Conservation (phyloP, 306 rosid species). For the Elaeagnus macrophylla region DNA sequence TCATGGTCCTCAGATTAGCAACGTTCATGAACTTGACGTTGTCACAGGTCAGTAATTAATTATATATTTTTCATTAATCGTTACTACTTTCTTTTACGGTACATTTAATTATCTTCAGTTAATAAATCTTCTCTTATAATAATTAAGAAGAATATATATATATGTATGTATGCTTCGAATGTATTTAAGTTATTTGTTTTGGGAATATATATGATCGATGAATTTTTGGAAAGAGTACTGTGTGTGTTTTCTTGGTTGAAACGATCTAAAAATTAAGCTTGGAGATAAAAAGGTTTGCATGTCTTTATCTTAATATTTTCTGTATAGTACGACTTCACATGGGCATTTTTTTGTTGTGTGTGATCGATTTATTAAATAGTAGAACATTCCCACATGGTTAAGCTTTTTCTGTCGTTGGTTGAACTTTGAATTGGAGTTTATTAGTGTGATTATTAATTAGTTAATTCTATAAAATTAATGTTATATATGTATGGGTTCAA, state of each 20-base stretch:
- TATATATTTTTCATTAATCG: background rate
- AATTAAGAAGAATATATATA: too few relatives aligned
- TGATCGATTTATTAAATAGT: constrained; percentile 1
- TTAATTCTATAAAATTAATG: too few relatives aligned
- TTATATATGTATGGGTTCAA: background rate
- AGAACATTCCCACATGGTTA: constrained; percentile 7
- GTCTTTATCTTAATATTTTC: background rate
- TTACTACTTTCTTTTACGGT: background rate
- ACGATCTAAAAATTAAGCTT: background rate
- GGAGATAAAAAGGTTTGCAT: background rate
- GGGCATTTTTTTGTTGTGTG: constrained; percentile 3
- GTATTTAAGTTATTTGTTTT: too few relatives aligned
- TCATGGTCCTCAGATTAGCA: constrained; percentile 84
- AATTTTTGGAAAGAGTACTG: too few relatives aligned
- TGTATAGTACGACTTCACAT: constrained; percentile 1
- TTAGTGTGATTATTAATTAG: too few relatives aligned
- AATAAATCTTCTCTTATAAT: too few relatives aligned
- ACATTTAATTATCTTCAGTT: background rate
- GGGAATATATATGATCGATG: too few relatives aligned
- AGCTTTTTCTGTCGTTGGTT: constrained; percentile 6
- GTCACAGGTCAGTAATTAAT: constrained; percentile 54
- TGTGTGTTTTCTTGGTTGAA: too few relatives aligned
- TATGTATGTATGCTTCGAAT: too few relatives aligned
- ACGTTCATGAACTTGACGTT: constrained; percentile 72
- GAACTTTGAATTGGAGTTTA: background rate